Conservation (phyloP, 78 protist genomes). For the Chrysochromulina parva region DNA sequence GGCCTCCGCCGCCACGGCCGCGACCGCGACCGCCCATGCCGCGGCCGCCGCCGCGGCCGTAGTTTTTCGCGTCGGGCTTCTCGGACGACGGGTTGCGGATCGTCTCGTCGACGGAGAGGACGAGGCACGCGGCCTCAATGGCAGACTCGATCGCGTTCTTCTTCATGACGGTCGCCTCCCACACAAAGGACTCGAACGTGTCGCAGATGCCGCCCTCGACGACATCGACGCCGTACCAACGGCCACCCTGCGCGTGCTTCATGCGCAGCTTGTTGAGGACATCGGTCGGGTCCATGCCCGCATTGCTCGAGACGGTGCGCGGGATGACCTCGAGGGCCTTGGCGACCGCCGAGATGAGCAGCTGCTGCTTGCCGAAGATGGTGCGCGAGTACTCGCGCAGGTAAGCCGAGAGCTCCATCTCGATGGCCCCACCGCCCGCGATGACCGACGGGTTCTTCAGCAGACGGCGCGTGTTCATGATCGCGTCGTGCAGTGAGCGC, state of each 20-base stretch:
- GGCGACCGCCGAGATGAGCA: slow-evolving; percentile 93
- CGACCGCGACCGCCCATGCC: neutral
- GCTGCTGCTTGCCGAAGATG: slow-evolving; percentile 92
- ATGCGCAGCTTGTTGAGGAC: slow-evolving; percentile 96
- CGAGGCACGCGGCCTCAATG: slow-evolving; percentile 97
- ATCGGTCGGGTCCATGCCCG: slow-evolving; percentile 97
- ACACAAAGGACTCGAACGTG: slow-evolving; percentile 88
- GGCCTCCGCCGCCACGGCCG: neutral
- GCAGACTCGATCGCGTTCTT: slow-evolving; percentile 96
- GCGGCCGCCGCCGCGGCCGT: slow-evolving; percentile 13
- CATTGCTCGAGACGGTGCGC: slow-evolving; percentile 63
- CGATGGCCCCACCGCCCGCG: slow-evolving; percentile 99
- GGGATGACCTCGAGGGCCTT: slow-evolving; percentile 94
- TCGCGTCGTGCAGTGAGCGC: slow-evolving; percentile 98
- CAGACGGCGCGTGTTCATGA: slow-evolving; percentile 91
- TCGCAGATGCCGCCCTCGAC: slow-evolving; percentile 74
- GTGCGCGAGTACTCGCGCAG: slow-evolving; percentile 82
- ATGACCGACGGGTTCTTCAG: slow-evolving; percentile 67
- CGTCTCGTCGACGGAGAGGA: slow-evolving; percentile 98
- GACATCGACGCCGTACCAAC: slow-evolving; percentile 41
- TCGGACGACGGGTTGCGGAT: slow-evolving; percentile 85
- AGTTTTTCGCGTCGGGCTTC: slow-evolving; percentile 30
- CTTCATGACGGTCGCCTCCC: slow-evolving; percentile 94
- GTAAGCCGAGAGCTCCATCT: slow-evolving; percentile 90
- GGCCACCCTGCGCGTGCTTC: slow-evolving; percentile 76